Conservation (phyloP, 257 asterid species). For the Solanum gandarillasii region DNA sequence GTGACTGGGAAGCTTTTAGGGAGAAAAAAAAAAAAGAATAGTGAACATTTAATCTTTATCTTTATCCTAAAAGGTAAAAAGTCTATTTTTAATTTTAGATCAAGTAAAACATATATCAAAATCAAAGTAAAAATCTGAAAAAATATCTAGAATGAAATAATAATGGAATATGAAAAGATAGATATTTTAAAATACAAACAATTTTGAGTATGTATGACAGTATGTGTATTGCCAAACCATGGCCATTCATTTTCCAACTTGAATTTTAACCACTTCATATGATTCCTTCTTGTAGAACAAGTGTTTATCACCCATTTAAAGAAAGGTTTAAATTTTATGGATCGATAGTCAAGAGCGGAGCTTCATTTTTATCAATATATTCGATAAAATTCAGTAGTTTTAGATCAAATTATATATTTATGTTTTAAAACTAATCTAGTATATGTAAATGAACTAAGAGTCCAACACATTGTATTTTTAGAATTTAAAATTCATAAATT, state of each 20-base stretch:
- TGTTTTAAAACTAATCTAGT: too few species aligned
- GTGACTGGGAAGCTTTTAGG: neutral
- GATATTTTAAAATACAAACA: constrained; percentile 15
- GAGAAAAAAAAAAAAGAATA: too few species aligned
- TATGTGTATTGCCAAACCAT: neutral
- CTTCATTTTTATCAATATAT: neutral
- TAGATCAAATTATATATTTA: too few species aligned
- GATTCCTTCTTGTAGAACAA: neutral
- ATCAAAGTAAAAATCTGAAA: neutral
- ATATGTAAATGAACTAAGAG: too few species aligned
- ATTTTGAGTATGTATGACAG: constrained; percentile 2
- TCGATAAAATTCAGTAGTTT: neutral
- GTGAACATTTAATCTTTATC: neutral
- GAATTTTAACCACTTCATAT: neutral
- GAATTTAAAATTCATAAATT: too few species aligned
- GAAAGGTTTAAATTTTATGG: neutral
- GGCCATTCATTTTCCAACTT: neutral
- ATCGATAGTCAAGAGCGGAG: neutral
- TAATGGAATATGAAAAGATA: neutral
- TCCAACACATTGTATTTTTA: neutral
- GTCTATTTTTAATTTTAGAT: neutral
- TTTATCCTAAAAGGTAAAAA: neutral
- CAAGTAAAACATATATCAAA: neutral
- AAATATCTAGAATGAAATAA: constrained; percentile 6
- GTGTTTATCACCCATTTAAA: neutral